Evolutionary conservation across 441 rosid species (phyloP), one percentile per base, ranked within the genome.

Genomic region (Arabidopsis hybrid): DNA sequence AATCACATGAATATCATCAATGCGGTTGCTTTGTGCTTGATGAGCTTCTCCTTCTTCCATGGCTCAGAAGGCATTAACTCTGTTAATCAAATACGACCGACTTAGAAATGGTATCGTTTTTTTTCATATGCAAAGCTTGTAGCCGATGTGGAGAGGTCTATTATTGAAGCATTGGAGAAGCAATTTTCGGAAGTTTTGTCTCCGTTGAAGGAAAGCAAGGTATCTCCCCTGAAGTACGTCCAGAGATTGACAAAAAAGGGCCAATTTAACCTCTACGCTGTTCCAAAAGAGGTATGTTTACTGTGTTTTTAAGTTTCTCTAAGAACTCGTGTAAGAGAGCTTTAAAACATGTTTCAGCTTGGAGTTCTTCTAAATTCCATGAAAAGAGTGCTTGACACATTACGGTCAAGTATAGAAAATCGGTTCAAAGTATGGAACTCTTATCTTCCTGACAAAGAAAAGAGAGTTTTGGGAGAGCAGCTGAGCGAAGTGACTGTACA

Each of bases 361-460:
- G 98, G 93, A 49, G 83, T 89, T 78, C 85, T 92, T 67, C 69
- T 92, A 55, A 92, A 92, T 82, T 90, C 96, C 70, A 83, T 94
- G 88, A 87, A 87, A 84, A 86, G 92, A 83, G 84, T 92, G 82
- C 84, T 92, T 71, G 90, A 86, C 29, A 77, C 79, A 39, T 78
- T 87, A 67, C 84, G 85, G 47, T 89, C 97, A 8, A 87, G 81
- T 77, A 81, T 90, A 40, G 96, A 90, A 82, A 78, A 73, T 46
- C 83, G 85, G 78, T 82, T 94, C 74, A 90, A 86, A 76, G 81
- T 87, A 0, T 89, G 97, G 95, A 74, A 78, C 69, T 89, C 91
- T 34, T 84, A 79, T 72, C 79, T 77, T 32, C 87, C 85, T 42
- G 83, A 80, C 38, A 82, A 82, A 80, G 89, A 90, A 79, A 84